Conservation (phyloP, 257 asterid species). For the Dorcoceras hygrometricum region DNA sequence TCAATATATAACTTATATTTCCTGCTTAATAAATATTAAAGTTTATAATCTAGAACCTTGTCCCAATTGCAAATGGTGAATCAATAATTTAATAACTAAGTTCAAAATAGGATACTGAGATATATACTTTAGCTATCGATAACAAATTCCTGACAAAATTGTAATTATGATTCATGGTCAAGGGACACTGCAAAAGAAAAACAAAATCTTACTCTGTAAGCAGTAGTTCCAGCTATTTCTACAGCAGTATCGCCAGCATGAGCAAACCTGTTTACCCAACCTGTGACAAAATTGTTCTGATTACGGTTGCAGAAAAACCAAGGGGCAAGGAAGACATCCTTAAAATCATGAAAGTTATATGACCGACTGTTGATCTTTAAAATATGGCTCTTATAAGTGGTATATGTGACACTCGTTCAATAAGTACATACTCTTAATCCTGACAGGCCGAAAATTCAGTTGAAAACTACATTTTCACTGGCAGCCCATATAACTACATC, state of each 20-base stretch:
- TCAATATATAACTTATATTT: not conserved
- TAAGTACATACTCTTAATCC: not conserved
- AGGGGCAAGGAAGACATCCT: slow-evolving; percentile 1
- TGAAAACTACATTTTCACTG: not conserved
- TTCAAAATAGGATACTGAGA: not conserved
- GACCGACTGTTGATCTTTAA: not conserved
- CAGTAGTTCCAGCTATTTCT: slow-evolving; percentile 92
- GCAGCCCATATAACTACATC: not conserved
- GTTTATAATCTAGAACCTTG: not conserved
- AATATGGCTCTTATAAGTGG: not conserved
- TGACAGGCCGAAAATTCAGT: not conserved
- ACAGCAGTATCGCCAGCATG: slow-evolving; percentile 92
- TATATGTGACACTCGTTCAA: not conserved
- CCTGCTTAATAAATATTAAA: no score
- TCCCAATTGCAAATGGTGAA: not conserved
- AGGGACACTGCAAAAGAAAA: not conserved
- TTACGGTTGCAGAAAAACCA: slow-evolving; percentile 15
- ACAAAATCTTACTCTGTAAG: slow-evolving; percentile 55
- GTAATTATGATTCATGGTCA: not conserved
- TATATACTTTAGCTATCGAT: not conserved
- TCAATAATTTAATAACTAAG: not conserved
- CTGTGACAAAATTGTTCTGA: slow-evolving; percentile 39
- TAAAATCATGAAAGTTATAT: not conserved
- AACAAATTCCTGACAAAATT: not conserved
- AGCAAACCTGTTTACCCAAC: slow-evolving; percentile 97